phyloP scores from a whole-genome alignment of 2,329 filamentous ascomycete genomes.

The Cladosporium colombiae region DNA sequence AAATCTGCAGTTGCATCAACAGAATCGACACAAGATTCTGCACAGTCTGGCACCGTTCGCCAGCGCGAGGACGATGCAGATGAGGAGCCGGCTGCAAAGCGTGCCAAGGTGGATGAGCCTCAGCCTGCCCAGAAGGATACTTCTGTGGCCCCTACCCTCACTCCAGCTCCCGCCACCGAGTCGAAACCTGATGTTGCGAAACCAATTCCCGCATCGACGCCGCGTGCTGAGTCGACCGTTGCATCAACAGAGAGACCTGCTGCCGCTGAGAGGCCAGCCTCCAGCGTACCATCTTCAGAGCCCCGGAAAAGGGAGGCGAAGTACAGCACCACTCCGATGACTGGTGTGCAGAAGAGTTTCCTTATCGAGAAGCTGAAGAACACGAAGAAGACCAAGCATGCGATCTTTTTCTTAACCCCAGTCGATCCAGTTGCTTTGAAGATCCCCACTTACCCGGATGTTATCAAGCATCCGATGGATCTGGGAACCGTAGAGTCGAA shows the following conservation, averaged over 20 bases:
- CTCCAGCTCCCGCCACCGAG: slow-evolving; percentile 24
- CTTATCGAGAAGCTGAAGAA: slow-evolving; percentile 68
- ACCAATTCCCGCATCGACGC: slow-evolving; percentile 15
- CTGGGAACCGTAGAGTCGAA: slow-evolving; percentile 79
- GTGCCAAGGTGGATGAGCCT: slow-evolving; percentile 69
- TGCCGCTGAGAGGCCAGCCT: slow-evolving; percentile 20
- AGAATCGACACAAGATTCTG: slow-evolving; percentile 21
- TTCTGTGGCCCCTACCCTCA: background rate
- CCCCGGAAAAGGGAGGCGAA: slow-evolving; percentile 21
- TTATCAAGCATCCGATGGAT: slow-evolving; percentile 81
- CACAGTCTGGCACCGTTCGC: slow-evolving; percentile 54
- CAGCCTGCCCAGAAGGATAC: background rate
- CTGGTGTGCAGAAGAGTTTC: slow-evolving; percentile 61
- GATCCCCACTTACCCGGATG: slow-evolving; percentile 72
- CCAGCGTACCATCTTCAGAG: slow-evolving; percentile 15
- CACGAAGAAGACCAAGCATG: slow-evolving; percentile 83
- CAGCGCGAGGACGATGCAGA: slow-evolving; percentile 73
- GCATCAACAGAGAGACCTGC: slow-evolving; percentile 27
- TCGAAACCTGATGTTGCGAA: slow-evolving; percentile 1
- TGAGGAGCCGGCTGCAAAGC: slow-evolving; percentile 73
- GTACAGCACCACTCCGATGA: slow-evolving; percentile 52
- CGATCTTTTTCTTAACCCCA: slow-evolving; percentile 72
- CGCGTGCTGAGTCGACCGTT: slow-evolving; percentile 7
- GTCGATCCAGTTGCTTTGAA: slow-evolving; percentile 74
- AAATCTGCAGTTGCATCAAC: background rate